Evolutionary conservation across 176 grass and related monocot genomes (phyloP).

Genomic region (Leersia perrieri): DNA sequence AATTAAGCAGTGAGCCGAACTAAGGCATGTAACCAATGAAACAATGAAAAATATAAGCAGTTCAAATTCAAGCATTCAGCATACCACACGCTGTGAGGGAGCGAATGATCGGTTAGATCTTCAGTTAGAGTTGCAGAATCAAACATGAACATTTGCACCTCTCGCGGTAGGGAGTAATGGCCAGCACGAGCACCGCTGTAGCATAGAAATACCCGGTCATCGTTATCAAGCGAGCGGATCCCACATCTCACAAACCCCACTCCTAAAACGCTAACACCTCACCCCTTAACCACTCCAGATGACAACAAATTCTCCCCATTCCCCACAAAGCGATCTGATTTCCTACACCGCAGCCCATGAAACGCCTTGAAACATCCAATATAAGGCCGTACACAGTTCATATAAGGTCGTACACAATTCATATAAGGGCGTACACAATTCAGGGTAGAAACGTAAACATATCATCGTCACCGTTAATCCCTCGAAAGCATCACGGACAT

Average conservation of each 20-base stretch:
- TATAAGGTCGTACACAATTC: neutral
- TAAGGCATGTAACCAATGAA: slow-evolving; percentile 47
- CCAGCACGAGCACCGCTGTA: slow-evolving; percentile 53
- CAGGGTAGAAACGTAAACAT: neutral
- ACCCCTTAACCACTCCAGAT: neutral
- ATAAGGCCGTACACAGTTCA: too few relatives aligned
- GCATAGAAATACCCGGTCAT: slow-evolving; percentile 68
- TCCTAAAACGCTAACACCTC: slow-evolving; percentile 5
- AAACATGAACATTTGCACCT: slow-evolving; percentile 54
- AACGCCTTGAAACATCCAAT: neutral
- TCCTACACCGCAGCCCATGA: slow-evolving; percentile 11
- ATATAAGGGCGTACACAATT: neutral
- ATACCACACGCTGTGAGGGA: slow-evolving; percentile 62
- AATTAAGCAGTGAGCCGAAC: slow-evolving; percentile 45
- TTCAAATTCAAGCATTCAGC: slow-evolving; percentile 59
- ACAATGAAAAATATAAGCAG: slow-evolving; percentile 47
- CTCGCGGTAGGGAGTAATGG: slow-evolving; percentile 41
- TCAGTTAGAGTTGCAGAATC: slow-evolving; percentile 51
- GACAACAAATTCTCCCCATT: slow-evolving; percentile 32
- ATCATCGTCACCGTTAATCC: neutral
- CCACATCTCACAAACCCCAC: slow-evolving; percentile 31
- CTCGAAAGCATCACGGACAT: neutral
- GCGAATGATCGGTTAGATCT: slow-evolving; percentile 54
- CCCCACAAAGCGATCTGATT: slow-evolving; percentile 10
- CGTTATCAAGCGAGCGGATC: slow-evolving; percentile 56